Percentiles rank a stretch among this genome's conserved stretches.
Conservation (phyloP, 2,329 filamentous ascomycete genomes). For the Aureobasidium sp. region DNA sequence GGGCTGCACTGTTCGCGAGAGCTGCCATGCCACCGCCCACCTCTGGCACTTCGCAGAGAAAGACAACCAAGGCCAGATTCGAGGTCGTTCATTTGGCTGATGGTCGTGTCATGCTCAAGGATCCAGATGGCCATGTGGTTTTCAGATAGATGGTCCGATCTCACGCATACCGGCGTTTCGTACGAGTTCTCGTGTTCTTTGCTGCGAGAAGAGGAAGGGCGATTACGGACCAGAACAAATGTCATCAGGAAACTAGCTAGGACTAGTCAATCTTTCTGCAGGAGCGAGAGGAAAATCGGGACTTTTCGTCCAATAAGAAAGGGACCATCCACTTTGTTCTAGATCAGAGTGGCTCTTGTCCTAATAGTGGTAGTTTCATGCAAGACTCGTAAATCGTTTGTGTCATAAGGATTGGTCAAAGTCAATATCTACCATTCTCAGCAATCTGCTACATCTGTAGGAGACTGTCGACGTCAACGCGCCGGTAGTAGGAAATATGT, state of each 20-base stretch:
- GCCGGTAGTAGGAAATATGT: conserved; percentile 43
- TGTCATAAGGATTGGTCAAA: background rate
- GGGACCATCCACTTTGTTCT: background rate
- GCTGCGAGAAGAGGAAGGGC: background rate
- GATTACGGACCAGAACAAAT: background rate
- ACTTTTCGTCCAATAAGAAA: background rate
- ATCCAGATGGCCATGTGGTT: background rate
- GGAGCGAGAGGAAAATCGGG: background rate
- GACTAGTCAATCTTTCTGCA: background rate
- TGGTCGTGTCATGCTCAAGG: conserved; percentile 4
- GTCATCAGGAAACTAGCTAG: background rate
- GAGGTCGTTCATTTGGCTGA: background rate
- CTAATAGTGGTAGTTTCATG: background rate
- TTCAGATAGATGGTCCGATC: background rate
- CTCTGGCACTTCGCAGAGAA: background rate
- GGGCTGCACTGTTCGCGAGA: conserved; percentile 7
- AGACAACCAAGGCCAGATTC: background rate
- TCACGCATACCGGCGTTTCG: no score
- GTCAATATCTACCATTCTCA: background rate
- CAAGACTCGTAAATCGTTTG: background rate
- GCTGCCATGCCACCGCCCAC: background rate
- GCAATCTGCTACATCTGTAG: background rate
- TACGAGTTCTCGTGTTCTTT: background rate
- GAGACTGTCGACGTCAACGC: conserved; percentile 37
- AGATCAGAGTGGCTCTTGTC: background rate